These are phyloP conservation scores for Agaricus sinodeliciosus DNA, from an alignment of 768 basidiomycete genomes.

Conservation along the genomic window DNA sequence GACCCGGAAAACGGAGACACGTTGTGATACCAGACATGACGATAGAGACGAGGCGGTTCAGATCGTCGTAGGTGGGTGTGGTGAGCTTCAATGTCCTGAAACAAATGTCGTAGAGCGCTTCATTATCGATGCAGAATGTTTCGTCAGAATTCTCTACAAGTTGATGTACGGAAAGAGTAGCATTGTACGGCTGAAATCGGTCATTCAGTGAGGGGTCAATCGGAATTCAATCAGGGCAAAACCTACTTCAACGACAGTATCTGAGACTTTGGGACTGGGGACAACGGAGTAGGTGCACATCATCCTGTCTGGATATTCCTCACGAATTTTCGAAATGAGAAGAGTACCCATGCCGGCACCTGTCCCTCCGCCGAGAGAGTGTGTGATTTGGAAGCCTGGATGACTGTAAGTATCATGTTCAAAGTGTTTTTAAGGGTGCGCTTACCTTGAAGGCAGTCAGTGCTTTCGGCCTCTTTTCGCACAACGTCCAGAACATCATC, in stretches of 20 bases:
- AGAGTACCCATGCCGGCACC: conserved; percentile 99
- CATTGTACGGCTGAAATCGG: conserved; percentile 81
- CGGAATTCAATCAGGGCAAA: background rate
- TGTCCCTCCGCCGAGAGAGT: conserved; percentile 98
- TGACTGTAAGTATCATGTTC: conserved; percentile 1
- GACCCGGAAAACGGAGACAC: conserved; percentile 99
- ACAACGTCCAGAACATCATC: conserved; percentile 98
- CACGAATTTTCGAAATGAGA: conserved; percentile 97
- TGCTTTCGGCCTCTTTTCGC: conserved; percentile 96
- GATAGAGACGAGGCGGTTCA: conserved; percentile 95
- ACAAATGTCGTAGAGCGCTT: conserved; percentile 98
- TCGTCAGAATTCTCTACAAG: conserved; percentile 99
- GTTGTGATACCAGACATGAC: conserved; percentile 99
- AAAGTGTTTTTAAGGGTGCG: background rate
- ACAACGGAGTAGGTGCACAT: conserved; percentile 99
- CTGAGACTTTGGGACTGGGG: conserved; percentile 94
- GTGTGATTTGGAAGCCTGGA: conserved; percentile 95
- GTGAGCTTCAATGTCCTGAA: conserved; percentile 96
- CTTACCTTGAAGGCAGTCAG: conserved; percentile 92
- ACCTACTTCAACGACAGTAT: conserved; percentile 90
- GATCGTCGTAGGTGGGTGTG: conserved; percentile 93
- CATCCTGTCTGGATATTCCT: conserved; percentile 99
- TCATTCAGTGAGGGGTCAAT: background rate
- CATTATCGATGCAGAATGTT: conserved; percentile 99
- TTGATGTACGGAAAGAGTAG: conserved; percentile 96